phyloP scores from a whole-genome alignment of 768 basidiomycete species.

The Amanita rimosa region DNA sequence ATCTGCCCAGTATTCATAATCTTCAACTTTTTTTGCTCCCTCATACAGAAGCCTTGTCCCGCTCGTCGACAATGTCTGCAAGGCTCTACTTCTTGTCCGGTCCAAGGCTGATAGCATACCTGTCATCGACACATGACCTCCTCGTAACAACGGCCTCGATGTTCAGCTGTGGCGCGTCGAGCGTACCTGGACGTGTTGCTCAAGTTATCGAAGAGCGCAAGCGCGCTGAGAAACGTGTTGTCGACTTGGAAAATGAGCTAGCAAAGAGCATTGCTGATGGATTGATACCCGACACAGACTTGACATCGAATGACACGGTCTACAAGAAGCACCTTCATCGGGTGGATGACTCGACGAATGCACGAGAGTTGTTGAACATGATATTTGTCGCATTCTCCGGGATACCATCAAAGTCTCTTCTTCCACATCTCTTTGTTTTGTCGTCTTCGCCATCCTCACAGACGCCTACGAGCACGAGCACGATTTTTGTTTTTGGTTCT shows the following conservation, averaged over 20 bases:
- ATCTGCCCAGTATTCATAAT: conserved; percentile 66
- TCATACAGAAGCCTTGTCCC: conserved; percentile 54
- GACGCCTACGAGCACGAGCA: conserved; percentile 32
- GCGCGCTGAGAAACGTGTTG: conserved; percentile 53
- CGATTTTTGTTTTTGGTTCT: conserved; percentile 50
- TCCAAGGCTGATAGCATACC: conserved; percentile 55
- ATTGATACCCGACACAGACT: conserved; percentile 25
- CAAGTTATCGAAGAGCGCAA: conserved; percentile 60
- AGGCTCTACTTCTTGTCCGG: conserved; percentile 81
- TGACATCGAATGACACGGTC: conserved; percentile 13
- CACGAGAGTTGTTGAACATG: conserved; percentile 48
- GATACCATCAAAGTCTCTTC: conserved; percentile 12
- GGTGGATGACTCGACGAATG: conserved; percentile 46
- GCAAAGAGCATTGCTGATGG: conserved; percentile 35
- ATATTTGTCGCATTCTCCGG: conserved; percentile 38
- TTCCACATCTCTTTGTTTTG: conserved; percentile 36
- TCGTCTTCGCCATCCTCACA: conserved; percentile 56
- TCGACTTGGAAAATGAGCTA: conserved; percentile 60
- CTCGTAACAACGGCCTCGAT: conserved; percentile 45
- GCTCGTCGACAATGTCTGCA: conserved; percentile 49
- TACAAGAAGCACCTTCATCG: conserved; percentile 45
- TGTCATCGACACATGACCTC: conserved; percentile 44
- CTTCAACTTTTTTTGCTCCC: conserved; percentile 64
- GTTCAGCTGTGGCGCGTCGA: conserved; percentile 56
- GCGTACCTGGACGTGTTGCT: conserved; percentile 57